These are phyloP conservation scores for Candida dubliniensis DNA, from an alignment of 1,139 yeast species.

Conservation along the genomic window DNA sequence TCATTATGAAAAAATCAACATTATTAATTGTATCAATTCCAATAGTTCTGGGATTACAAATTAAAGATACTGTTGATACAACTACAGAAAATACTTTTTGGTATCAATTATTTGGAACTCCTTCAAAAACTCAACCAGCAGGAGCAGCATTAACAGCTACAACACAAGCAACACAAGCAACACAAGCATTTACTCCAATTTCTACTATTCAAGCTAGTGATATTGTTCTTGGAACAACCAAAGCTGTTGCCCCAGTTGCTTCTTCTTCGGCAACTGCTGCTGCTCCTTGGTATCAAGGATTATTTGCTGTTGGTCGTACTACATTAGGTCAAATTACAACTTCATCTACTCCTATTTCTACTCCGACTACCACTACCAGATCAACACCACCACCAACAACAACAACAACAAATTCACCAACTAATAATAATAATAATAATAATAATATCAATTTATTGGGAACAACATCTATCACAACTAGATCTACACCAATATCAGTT, in stretches of 20 bases:
- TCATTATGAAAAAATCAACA: neutral
- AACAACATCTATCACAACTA: neutral
- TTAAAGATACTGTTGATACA: neutral
- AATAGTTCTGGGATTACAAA: constrained; percentile 3
- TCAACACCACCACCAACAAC: constrained; percentile 1
- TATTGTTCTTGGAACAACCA: no score
- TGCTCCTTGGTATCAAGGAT: constrained; percentile 5
- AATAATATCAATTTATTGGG: neutral
- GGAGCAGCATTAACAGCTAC: neutral
- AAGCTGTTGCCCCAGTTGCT: no score
- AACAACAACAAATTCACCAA: neutral
- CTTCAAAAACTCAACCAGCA: neutral
- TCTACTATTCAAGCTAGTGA: no score
- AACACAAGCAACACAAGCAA: neutral
- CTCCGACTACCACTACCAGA: neutral
- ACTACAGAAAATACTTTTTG: constrained; percentile 1
- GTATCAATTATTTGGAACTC: constrained; percentile 5
- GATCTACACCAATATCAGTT: neutral
- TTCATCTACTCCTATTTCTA: no score
- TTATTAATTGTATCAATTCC: neutral
- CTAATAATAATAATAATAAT: neutral
- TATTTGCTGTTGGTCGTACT: constrained; percentile 7
- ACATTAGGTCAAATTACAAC: constrained; percentile 6
- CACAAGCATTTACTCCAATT: neutral
- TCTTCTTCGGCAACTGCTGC: neutral